Evolutionary conservation across 2,329 filamentous ascomycete genomes (phyloP).

Genomic region (Neofusicoccum ribis): DNA sequence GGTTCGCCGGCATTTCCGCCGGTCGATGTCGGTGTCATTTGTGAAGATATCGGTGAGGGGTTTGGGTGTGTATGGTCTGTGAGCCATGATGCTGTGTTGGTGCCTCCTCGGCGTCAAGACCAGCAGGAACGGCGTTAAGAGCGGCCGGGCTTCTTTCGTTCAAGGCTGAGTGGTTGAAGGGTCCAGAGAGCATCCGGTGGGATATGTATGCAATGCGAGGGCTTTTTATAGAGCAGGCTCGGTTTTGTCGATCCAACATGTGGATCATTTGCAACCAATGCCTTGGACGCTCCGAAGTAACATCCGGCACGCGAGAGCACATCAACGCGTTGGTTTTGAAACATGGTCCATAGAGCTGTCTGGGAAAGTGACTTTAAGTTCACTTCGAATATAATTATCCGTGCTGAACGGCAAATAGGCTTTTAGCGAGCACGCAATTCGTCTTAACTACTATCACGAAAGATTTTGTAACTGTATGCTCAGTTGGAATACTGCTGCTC

Average conservation of each 20-base stretch:
- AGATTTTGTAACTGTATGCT: too few relatives aligned
- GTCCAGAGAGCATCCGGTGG: background rate
- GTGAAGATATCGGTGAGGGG: constrained; percentile 65
- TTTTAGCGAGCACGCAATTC: too few relatives aligned
- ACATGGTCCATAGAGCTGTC: background rate
- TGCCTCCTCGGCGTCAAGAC: too few relatives aligned
- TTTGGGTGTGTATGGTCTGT: constrained; percentile 39
- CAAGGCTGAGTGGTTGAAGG: background rate
- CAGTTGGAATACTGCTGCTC: too few relatives aligned
- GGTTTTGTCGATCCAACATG: background rate
- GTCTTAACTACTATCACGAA: too few relatives aligned
- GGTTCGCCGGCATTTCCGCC: constrained; percentile 55
- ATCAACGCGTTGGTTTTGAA: background rate
- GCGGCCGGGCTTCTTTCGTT: background rate
- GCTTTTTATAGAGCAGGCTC: background rate
- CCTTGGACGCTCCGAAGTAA: background rate
- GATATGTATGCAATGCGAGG: background rate
- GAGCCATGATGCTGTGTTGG: background rate
- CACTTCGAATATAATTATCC: too few relatives aligned
- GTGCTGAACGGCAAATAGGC: too few relatives aligned
- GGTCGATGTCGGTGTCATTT: constrained; percentile 66
- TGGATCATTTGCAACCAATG: background rate
- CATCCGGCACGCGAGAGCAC: too few relatives aligned
- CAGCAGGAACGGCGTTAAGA: too few relatives aligned
- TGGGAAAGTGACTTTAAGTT: too few relatives aligned